Base-by-base conservation (phyloP, 345 rosid genomes). In the Rhodamnia rubescens region DNA sequence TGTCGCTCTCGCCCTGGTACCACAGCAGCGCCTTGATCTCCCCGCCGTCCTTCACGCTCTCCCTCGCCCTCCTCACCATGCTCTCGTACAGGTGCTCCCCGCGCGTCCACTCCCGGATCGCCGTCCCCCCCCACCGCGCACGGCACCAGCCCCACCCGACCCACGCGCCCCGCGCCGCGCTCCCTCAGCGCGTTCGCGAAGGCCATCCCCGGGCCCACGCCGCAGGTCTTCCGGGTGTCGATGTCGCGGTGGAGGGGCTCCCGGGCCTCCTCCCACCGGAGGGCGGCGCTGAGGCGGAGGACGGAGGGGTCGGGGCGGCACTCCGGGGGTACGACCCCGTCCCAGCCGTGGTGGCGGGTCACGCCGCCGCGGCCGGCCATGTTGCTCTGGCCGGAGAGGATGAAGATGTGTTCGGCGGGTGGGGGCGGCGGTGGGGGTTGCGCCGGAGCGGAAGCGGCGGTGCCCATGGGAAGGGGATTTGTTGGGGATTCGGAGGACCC, bases 1-100 rank as follows among this genome's bases (percentile, higher is more conserved):
- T 86, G 90, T 95, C 99, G 88, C 99, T 95, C 89, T 97, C 98
- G 57, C 99, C 99, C 89, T 95, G 98, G 86, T 89, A 97, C 99
- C 98, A 95, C 82, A 97, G 85, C 97, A 94, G 56, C 12, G 93
- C 93, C 91, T 90, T 94, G 53, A 95, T 92, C 90, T 90, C 95
- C 36, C 95, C 98, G 1, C 78, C 84, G 85, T 85, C 84, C 53
- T 61, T 92, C 82, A 88, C 87, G 36, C 97, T 94, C 92, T 87
- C 95, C 27, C 86, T 91, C 50, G 93, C 89, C 52, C 98, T 92
- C 88, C 42, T 91, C 87, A 95, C 92, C 99, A 94, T 95, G 40
- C 47, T 91, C 85, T 93, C 94, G 56, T 97, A 95, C 91, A 94
- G 84, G 52, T 87, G 84, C 84, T 87, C 89, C 85, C 97, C 97